Base-by-base conservation (phyloP, 495 filamentous ascomycete species). In the Daldinia childiae region DNA sequence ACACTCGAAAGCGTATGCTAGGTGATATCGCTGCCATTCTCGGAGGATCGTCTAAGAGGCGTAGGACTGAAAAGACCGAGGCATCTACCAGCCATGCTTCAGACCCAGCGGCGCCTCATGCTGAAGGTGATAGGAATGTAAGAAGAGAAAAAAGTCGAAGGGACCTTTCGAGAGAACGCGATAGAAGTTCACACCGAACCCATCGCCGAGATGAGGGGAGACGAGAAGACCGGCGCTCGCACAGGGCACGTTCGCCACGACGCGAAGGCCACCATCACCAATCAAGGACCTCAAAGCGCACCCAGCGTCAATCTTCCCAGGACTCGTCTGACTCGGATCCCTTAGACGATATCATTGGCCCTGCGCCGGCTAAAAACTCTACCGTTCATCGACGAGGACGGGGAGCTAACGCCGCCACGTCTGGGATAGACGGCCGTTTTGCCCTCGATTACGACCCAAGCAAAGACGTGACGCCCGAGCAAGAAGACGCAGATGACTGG, bases 341-440 rank as follows among this genome's bases (percentile, higher is more conserved):
- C 2, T 79, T 94, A 2, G 90, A 94, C 63, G 89, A 90, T 4
- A 82, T 97, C 29, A 88, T 98, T 50, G 95, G 95, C 2, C 95
- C 95, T 11, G 83, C 85, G 2, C 91, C 91, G n/a, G 84, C 89
- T 4, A 80, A 84, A 4, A 76, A 80, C 9, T 62, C 85, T 3
- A 76, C 81, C 21, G 74, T 92, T 32, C 85, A 82, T 26, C 82
- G 86, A 38, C 90, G 94, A n/a, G 95, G 95, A 3, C 88, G 95
- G n/a, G 94, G 95, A 27, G 81, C 85, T 19, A 79, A 78, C 6
- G 77, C 80, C 1, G 79, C 81, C 1, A 67, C 76, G n/a, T 90
- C 90, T 51, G 89, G 85, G 9, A 95, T 98, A 69, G 94, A 98
- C 69, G 79, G 86, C 11, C 92, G 92, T 56, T 99, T 98, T 76